These are phyloP conservation scores for Avicennia marina DNA, from an alignment of 257 asterid genomes.

Conservation along the genomic window DNA sequence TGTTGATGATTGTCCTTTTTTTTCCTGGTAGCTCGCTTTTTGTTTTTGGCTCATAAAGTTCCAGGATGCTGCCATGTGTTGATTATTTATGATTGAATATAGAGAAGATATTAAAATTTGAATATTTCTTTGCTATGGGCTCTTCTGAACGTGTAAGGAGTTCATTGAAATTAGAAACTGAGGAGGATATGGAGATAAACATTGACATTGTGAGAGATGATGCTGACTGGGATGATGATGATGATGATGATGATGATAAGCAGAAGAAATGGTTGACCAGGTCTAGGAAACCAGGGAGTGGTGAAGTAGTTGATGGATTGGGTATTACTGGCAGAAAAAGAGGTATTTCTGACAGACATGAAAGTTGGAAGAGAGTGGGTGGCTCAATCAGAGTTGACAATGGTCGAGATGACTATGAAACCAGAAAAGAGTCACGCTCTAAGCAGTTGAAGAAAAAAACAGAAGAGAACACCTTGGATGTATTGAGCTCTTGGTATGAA, in stretches of 20 bases:
- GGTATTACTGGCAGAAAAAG: conserved; percentile 60
- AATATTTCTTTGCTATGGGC: conserved; percentile 50
- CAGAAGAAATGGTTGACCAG: conserved; percentile 48
- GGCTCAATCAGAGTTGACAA: conserved; percentile 56
- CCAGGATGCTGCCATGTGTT: conserved; percentile 23
- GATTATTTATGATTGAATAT: conserved; percentile 12
- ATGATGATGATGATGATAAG: conserved; percentile 53
- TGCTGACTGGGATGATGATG: conserved; percentile 57
- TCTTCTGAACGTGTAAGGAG: conserved; percentile 60
- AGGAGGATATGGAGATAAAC: conserved; percentile 61
- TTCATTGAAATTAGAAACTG: conserved; percentile 46
- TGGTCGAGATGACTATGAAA: conserved; percentile 69
- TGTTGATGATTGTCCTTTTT: not conserved
- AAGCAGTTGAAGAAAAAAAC: conserved; percentile 59
- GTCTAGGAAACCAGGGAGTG: conserved; percentile 46
- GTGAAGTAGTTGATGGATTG: conserved; percentile 60
- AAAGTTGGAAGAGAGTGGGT: conserved; percentile 65
- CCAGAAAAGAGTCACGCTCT: conserved; percentile 51
- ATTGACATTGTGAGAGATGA: conserved; percentile 61
- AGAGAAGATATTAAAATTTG: conserved; percentile 18
- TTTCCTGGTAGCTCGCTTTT: too few species aligned
- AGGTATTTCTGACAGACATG: conserved; percentile 54
- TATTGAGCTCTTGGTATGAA: conserved; percentile 75
- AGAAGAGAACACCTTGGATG: conserved; percentile 77
- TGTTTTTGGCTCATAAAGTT: not conserved